Evolutionary conservation across 163 green algal species (phyloP), one percentile per base, ranked within the genome.

Genomic region (Volvox carteri): DNA sequence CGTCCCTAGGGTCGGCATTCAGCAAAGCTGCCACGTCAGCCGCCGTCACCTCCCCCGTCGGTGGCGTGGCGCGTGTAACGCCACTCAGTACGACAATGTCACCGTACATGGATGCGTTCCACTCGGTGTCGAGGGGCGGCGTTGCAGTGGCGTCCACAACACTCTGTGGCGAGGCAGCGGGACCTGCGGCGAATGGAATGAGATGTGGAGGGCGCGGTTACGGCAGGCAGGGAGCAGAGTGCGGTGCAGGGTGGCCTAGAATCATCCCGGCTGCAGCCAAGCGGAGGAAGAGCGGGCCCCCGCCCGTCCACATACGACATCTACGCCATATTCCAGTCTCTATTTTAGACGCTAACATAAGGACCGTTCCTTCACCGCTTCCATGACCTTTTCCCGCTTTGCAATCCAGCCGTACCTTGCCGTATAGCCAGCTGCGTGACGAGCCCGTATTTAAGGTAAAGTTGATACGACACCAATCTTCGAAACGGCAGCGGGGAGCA

Each of bases 351-450:
- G n/a, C n/a, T n/a, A n/a, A n/a, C n/a, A n/a, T n/a, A n/a, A n/a
- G n/a, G n/a, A n/a, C n/a, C n/a, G n/a, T n/a, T n/a, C n/a, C n/a
- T n/a, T n/a, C n/a, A n/a, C n/a, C n/a, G n/a, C n/a, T n/a, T n/a
- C n/a, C n/a, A n/a, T n/a, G n/a, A n/a, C n/a, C n/a, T n/a, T n/a
- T n/a, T n/a, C n/a, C n/a, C n/a, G n/a, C n/a, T n/a, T n/a, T n/a
- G n/a, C n/a, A n/a, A n/a, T n/a, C n/a, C n/a, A n/a, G 67, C 67
- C 67, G 33, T 28, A 77, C 67, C 33, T 77, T 50, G 33, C 67
- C 7, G 67, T 46, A 77, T 35, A 52, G 35, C 35, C 67, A 77
- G 67, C 28, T 77, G 33, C 35, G 33, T 52, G 37, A 77, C 50
- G 16, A 77, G 33, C 3, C 5, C 67, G 67, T 50, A 50, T 23